Base-by-base conservation (phyloP, 169 alveolate genomes). In the Blepharisma undulans region DNA sequence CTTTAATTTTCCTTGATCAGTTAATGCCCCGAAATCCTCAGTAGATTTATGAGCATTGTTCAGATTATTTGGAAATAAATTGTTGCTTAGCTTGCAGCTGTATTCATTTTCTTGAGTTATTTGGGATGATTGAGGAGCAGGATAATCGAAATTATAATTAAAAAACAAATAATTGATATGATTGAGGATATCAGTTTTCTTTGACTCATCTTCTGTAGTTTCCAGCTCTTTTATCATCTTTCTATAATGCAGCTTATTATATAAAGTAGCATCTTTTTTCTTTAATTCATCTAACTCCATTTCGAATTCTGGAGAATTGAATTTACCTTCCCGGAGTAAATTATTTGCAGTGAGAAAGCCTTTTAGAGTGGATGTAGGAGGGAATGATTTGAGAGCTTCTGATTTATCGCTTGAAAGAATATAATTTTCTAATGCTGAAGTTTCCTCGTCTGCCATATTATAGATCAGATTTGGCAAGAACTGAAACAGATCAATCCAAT, bases 381-480 rank as follows among this genome's bases (percentile, higher is more conserved):
- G 89, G 34, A 82, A 48, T 19, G 33, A 0, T 8, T 30, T 34
- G 27, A 82, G 29, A 1, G 89, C 72, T 36, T 8, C 78, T 21
- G 33, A 72, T 32, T 21, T 21, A 59, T 82, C 27, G 10, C 34
- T 2, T 10, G 72, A 34, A 16, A 34, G 34, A 30, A 82, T 59
- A 22, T 36, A 34, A 14, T n/a, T 32, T 59, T 82, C 89, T 7
- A 82, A 30, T 4, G 89, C 89, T 82, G 19, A 0, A 60, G 19
- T 21, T 33, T 82, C 89, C 10, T 82, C 78, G 8, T 82, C 78
- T 30, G 87, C 29, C 87, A 79, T 79, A 25, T 79, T 74, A 14
- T 48, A 48, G n/a, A n/a, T n/a, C n/a, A n/a, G n/a, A n/a, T n/a
- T n/a, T n/a, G n/a, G n/a, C n/a, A n/a, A n/a, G n/a, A n/a, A n/a